A percentile compares a stretch with the other conserved stretches of the same genome.
Evolutionary conservation across 108 stramenopile species (phyloP).

Genomic region (Nitzschia sp.): DNA sequence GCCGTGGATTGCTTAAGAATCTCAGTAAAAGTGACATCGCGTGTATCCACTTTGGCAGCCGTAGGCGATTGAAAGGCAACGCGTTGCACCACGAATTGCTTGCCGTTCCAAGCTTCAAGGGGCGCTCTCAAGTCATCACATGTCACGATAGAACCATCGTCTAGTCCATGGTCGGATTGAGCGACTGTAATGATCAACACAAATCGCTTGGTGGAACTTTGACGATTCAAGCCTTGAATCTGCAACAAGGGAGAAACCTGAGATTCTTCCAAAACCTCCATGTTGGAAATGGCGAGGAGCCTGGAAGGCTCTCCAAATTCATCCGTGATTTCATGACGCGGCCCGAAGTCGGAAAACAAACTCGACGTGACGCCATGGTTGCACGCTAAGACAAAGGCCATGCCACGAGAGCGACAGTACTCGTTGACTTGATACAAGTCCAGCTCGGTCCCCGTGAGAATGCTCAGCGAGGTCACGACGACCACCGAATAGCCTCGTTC

Average conservation of each 20-base stretch:
- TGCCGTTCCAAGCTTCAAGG: conserved; percentile 58
- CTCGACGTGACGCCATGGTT: conserved; percentile 84
- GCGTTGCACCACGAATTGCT: conserved; percentile 56
- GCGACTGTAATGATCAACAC: conserved; percentile 93
- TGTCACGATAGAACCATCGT: conserved; percentile 90
- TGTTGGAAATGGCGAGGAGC: conserved; percentile 85
- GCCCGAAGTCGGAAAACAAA: conserved; percentile 97
- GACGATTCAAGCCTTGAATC: conserved; percentile 37
- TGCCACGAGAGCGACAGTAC: conserved; percentile 62
- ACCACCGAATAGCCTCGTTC: conserved; percentile 58
- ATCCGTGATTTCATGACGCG: conserved; percentile 84
- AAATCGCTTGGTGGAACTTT: conserved; percentile 42
- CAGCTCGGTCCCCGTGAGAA: conserved; percentile 28
- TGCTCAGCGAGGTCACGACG: conserved; percentile 67
- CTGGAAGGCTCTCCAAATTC: conserved; percentile 91
- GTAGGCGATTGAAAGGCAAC: conserved; percentile 53
- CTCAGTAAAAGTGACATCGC: conserved; percentile 92
- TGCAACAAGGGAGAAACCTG: conserved; percentile 48
- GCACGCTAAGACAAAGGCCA: conserved; percentile 81
- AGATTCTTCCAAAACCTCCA: conserved; percentile 54
- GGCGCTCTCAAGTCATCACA: conserved; percentile 87
- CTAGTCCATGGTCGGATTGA: conserved; percentile 94
- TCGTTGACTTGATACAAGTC: conserved; percentile 69
- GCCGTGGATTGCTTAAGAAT: conserved; percentile 86
- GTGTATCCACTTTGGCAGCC: conserved; percentile 58